Evolutionary conservation across 78 protist species (phyloP).

Genomic region (Cavenderia fasciculata): DNA sequence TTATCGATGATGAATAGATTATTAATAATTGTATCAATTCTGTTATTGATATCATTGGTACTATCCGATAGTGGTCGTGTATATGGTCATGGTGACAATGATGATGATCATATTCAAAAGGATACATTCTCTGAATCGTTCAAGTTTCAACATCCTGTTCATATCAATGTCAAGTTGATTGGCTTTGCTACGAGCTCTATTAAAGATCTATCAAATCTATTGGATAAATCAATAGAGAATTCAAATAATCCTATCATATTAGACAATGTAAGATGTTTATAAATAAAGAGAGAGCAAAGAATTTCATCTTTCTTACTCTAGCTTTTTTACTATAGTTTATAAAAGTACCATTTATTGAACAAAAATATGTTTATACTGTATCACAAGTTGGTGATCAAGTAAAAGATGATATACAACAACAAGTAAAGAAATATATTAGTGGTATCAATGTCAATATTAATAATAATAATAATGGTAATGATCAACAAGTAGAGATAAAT

Average conservation of each 20-base stretch:
- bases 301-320: too few species aligned
- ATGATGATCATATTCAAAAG: background rate
- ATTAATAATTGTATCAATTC: background rate
- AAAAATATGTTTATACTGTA: conserved; percentile 35
- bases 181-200: conserved; percentile 21
- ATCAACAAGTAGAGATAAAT: background rate
- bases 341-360: conserved; percentile 39
- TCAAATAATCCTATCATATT: conserved; percentile 13
- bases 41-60: background rate
- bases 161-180: conserved; percentile 26
- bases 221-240: conserved; percentile 53
- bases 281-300: background rate
- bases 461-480: background rate
- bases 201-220: conserved; percentile 19
- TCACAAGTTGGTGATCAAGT: background rate
- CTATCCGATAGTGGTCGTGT: background rate
- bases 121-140: conserved; percentile 29
- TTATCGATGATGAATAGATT: too few species aligned
- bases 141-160: conserved; percentile 28
- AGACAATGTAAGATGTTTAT: conserved; percentile 24
- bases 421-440: too few species aligned
- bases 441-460: background rate
- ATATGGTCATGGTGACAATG: background rate
- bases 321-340: background rate
- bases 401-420: background rate